Conservation (phyloP, 371 early-diverging fungal genomes). For the Syncephalis fuscata region DNA sequence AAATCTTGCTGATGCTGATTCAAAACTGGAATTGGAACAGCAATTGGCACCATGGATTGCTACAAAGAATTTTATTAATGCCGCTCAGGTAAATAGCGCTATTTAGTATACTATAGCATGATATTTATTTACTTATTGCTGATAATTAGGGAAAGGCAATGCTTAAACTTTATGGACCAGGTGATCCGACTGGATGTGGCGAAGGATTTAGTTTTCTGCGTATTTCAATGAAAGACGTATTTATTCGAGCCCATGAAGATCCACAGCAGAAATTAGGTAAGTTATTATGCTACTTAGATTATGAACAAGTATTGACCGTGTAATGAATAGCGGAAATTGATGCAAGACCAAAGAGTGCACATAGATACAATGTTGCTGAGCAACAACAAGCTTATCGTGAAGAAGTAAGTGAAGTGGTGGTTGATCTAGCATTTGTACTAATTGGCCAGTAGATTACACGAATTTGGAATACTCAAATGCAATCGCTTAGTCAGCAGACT, state of each 20-base stretch:
- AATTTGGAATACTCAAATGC: conserved; percentile 87
- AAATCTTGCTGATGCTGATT: conserved; percentile 32
- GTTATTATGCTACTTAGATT: neutral
- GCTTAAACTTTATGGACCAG: conserved; percentile 87
- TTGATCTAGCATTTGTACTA: neutral
- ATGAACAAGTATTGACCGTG: neutral
- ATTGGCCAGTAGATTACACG: conserved; percentile 39
- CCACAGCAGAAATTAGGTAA: conserved; percentile 56
- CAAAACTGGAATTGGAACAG: conserved; percentile 73
- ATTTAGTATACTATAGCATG: neutral
- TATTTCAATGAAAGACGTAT: conserved; percentile 93
- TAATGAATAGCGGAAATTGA: conserved; percentile 45
- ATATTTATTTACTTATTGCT: neutral
- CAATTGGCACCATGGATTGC: conserved; percentile 95
- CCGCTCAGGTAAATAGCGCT: conserved; percentile 32
- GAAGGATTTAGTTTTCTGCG: conserved; percentile 98
- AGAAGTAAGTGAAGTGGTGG: conserved; percentile 33
- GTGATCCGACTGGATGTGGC: conserved; percentile 94
- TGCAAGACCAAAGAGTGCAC: conserved; percentile 66
- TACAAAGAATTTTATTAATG: conserved; percentile 90
- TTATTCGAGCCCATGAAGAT: conserved; percentile 75
- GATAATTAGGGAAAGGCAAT: conserved; percentile 61
- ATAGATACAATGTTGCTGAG: conserved; percentile 84
- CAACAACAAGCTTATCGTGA: conserved; percentile 89
- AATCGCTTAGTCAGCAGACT: conserved; percentile 34